phyloP scores from a whole-genome alignment of 139 green algal genomes.

The Chlorella sp. region DNA sequence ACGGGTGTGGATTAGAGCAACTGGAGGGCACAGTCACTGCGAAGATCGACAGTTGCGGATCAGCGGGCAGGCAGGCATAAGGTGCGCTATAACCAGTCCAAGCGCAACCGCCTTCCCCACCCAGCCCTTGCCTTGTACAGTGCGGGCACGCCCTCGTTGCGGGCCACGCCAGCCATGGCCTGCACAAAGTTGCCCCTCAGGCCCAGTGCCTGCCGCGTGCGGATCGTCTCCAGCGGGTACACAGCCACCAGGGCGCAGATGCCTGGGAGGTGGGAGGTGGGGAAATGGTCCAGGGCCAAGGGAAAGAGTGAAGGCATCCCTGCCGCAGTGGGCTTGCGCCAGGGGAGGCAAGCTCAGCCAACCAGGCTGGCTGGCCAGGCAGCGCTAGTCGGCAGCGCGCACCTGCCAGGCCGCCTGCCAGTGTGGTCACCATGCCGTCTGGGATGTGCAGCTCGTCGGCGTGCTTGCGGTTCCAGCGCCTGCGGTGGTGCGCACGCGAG shows the following conservation, averaged over 20 bases:
- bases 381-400: too few relatives aligned
- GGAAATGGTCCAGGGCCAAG: not conserved
- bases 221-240: constrained; percentile 50
- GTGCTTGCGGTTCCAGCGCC: constrained; percentile 31
- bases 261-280: not conserved
- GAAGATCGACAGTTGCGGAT: too few relatives aligned
- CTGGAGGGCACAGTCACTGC: too few relatives aligned
- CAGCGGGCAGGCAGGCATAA: too few relatives aligned
- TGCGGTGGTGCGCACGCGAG: not conserved
- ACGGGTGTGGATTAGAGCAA: too few relatives aligned
- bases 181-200: constrained; percentile 60
- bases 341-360: too few relatives aligned
- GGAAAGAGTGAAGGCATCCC: not conserved
- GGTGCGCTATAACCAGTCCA: too few relatives aligned
- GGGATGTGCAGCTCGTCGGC: constrained; percentile 19
- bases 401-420: constrained; percentile 22
- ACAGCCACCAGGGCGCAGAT: constrained; percentile 16
- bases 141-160: constrained; percentile 67
- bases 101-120: too few relatives aligned
- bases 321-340: too few relatives aligned
- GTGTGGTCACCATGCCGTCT: not conserved
- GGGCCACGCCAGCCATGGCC: constrained; percentile 49
- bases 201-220: constrained; percentile 48
- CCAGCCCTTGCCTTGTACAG: constrained; percentile 59
- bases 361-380: too few relatives aligned